phyloP scores from a whole-genome alignment of 768 basidiomycete genomes.

The Tricholoma sp. region DNA sequence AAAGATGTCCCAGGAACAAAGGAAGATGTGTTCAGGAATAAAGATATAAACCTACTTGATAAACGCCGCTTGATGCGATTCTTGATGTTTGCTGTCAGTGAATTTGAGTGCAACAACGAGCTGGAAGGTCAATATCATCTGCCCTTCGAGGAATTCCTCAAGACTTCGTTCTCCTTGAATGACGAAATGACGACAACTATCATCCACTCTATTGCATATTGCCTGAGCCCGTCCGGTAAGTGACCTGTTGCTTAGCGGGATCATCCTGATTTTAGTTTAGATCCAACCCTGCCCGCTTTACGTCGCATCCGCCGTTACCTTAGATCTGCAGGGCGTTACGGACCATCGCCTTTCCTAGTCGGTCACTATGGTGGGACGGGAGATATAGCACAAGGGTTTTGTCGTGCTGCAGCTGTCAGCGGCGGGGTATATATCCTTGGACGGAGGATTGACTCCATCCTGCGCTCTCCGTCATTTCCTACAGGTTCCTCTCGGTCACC shows the following conservation, averaged over 20 bases:
- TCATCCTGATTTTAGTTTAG: slow-evolving; percentile 31
- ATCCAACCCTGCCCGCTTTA: slow-evolving; percentile 61
- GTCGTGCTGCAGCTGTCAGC: slow-evolving; percentile 79
- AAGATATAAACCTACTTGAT: slow-evolving; percentile 68
- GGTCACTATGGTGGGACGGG: slow-evolving; percentile 93
- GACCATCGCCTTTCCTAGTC: slow-evolving; percentile 78
- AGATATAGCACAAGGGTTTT: slow-evolving; percentile 90
- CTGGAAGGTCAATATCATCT: slow-evolving; percentile 47
- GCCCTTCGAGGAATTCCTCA: slow-evolving; percentile 63
- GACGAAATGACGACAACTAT: slow-evolving; percentile 55
- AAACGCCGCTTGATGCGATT: slow-evolving; percentile 93
- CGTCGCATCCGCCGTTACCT: slow-evolving; percentile 70
- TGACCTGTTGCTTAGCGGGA: neutral
- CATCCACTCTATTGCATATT: slow-evolving; percentile 76
- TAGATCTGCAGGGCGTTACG: slow-evolving; percentile 80
- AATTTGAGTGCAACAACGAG: slow-evolving; percentile 64
- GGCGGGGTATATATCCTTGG: slow-evolving; percentile 74
- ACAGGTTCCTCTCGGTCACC: slow-evolving; percentile 5
- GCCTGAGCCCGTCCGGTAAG: slow-evolving; percentile 53
- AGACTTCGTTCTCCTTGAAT: slow-evolving; percentile 56
- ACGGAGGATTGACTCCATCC: slow-evolving; percentile 32
- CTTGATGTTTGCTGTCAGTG: slow-evolving; percentile 71
- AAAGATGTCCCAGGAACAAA: slow-evolving; percentile 84
- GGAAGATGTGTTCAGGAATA: slow-evolving; percentile 89
- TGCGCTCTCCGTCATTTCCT: slow-evolving; percentile 4